Conservation (phyloP, 2,329 filamentous ascomycete genomes). For the Paecilomyces sp. region DNA sequence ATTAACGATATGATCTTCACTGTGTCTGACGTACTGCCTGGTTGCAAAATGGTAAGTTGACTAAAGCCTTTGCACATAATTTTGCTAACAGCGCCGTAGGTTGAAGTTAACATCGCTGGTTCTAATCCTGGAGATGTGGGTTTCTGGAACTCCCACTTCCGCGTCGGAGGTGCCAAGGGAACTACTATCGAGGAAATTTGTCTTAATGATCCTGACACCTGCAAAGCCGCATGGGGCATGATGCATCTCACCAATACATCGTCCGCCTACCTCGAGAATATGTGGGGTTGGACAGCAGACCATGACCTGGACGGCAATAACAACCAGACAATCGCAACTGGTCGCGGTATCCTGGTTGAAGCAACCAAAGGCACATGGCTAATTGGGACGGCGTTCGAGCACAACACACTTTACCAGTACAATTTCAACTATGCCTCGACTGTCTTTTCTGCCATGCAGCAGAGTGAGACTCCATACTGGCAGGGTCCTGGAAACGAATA, state of each 20-base stretch:
- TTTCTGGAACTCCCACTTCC: slow-evolving; percentile 42
- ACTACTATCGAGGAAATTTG: slow-evolving; percentile 34
- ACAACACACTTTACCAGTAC: slow-evolving; percentile 50
- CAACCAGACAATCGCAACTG: slow-evolving; percentile 22
- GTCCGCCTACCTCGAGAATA: slow-evolving; percentile 49
- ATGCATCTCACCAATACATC: slow-evolving; percentile 45
- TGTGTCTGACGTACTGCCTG: slow-evolving; percentile 39
- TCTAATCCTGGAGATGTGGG: slow-evolving; percentile 42
- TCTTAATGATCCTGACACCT: slow-evolving; percentile 27
- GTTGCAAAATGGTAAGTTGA: slow-evolving; percentile 26
- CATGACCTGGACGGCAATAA: slow-evolving; percentile 41
- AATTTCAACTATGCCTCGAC: slow-evolving; percentile 44
- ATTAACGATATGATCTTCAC: slow-evolving; percentile 49
- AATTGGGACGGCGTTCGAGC: slow-evolving; percentile 46
- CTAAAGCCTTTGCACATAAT: background rate
- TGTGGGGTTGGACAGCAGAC: slow-evolving; percentile 44
- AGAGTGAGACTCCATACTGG: slow-evolving; percentile 50
- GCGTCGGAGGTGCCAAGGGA: slow-evolving; percentile 41
- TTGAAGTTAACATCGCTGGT: slow-evolving; percentile 48
- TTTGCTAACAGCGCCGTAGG: background rate
- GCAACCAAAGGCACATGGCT: slow-evolving; percentile 47
- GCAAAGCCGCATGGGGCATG: slow-evolving; percentile 44
- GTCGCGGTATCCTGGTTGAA: slow-evolving; percentile 43
- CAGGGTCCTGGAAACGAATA: slow-evolving; percentile 25
- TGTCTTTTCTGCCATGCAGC: slow-evolving; percentile 37